Evolutionary conservation across 176 grass and related monocot species (phyloP), one percentile per base, ranked within the genome.

Genomic region (Lolium multiflorum): DNA sequence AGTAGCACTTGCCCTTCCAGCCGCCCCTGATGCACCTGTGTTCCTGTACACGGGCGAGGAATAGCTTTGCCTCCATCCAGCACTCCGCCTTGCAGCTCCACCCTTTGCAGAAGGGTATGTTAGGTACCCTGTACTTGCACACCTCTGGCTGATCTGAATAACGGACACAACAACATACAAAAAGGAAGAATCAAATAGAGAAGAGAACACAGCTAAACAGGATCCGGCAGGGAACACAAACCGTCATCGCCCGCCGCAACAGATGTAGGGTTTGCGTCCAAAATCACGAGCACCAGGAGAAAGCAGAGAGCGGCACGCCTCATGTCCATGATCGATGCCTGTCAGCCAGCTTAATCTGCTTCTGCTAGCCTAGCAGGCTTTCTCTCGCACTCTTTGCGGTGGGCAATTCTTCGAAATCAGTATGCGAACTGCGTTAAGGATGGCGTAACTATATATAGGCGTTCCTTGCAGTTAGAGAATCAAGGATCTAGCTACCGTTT

Each of bases 61-160:
- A 10, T 5, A 54, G 6, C 50, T 77, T 77, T 2, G 73, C 43
- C 83, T 85, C 83, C 11, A 65, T 7, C 83, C 83, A 85, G 48
- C 83, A 85, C 60, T 85, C 83, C 1, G 60, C 26, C 73, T 85
- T 67, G 58, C 83, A 85, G 58, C 62, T 77, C 83, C 83, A 85
- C 37, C 14, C 83, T 50, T 64, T 77, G 35, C 83, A 84, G 72
- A 84, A 84, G 15, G 83, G 72, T 5, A 84, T 64, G 5, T 6
- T 3, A 0, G 83, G 83, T 1, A 7, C 16, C 14, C 44, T 65
- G 13, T 76, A 65, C 58, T 39, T 52, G 83, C 59, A 84, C 17
- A 16, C 35, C 6, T 48, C 83, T 65, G 61, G 61, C 61, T 25
- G 26, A 11, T 24, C 61, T 64, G 63, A 51, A 13, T 0, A 11